A percentile compares a stretch with the other conserved stretches of the same genome.
Evolutionary conservation across 2,329 filamentous ascomycete species (phyloP).

Genomic region (Aspergillus fumigatus): DNA sequence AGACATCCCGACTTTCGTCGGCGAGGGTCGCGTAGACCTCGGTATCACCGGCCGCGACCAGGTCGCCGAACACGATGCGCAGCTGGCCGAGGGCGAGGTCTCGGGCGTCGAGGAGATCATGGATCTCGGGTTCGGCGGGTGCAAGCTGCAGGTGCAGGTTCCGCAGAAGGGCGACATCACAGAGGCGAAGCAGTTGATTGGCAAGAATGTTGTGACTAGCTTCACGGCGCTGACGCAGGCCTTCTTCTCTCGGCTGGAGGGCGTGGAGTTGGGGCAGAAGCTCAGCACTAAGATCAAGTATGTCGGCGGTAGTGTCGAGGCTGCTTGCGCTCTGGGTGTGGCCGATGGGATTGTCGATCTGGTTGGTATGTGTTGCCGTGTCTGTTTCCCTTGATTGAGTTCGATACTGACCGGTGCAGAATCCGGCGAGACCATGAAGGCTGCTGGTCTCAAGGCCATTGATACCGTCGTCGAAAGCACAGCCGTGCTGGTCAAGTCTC

Average conservation of each 20-base stretch:
- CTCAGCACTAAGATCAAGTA: conserved; percentile 86
- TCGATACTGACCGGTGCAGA: conserved; percentile 49
- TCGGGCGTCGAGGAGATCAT: conserved; percentile 77
- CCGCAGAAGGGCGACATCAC: conserved; percentile 74
- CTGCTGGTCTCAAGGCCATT: conserved; percentile 87
- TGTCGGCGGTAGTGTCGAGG: conserved; percentile 93
- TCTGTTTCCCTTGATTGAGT: conserved; percentile 3
- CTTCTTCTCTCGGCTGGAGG: conserved; percentile 79
- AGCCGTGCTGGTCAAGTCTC: conserved; percentile 89
- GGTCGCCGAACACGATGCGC: conserved; percentile 80
- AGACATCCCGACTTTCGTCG: conserved; percentile 96
- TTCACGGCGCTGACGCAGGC: conserved; percentile 79
- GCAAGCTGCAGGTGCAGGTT: conserved; percentile 95
- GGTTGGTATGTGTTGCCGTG: conserved; percentile 69
- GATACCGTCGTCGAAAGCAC: conserved; percentile 86
- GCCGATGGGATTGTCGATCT: conserved; percentile 97
- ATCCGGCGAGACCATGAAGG: conserved; percentile 97
- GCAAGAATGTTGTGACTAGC: conserved; percentile 91
- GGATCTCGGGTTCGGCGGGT: conserved; percentile 84
- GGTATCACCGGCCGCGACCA: conserved; percentile 94
- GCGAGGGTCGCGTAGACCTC: conserved; percentile 86
- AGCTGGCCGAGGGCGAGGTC: conserved; percentile 31
- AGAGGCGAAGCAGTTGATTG: conserved; percentile 72
- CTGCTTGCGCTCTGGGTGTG: conserved; percentile 89
- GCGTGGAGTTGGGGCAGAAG: conserved; percentile 24